Percentiles rank a stretch among this genome's conserved stretches.
Evolutionary conservation across 441 rosid genomes (phyloP).

Genomic region (Omphalea diandra): DNA sequence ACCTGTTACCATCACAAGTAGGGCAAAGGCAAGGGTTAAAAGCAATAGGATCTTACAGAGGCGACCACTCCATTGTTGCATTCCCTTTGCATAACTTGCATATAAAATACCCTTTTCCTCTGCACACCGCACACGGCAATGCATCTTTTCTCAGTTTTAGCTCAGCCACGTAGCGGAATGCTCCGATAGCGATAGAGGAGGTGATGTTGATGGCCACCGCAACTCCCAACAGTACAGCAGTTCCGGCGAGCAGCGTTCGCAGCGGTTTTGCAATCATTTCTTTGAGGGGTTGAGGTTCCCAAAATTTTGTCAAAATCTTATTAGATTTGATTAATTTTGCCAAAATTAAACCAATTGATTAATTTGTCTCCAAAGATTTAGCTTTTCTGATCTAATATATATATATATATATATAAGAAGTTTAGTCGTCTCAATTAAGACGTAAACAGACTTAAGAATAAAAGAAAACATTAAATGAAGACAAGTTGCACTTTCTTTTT

Average conservation of each 20-base stretch:
- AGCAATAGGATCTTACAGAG: constrained; percentile 72
- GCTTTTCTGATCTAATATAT: too few species aligned
- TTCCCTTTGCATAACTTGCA: constrained; percentile 84
- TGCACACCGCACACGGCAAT: constrained; percentile 53
- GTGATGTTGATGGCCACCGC: constrained; percentile 46
- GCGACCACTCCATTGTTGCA: constrained; percentile 75
- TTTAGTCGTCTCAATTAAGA: too few species aligned
- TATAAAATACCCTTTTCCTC: constrained; percentile 79
- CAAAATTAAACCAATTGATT: too few species aligned
- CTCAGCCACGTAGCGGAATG: constrained; percentile 41
- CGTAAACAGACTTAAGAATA: too few species aligned
- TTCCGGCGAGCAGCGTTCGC: constrained; percentile 34
- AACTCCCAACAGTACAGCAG: constrained; percentile 54
- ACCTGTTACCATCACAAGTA: constrained; percentile 89
- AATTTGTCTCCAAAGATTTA: too few species aligned
- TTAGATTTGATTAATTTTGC: too few species aligned
- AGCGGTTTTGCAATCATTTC: constrained; percentile 62
- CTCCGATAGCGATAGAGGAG: constrained; percentile 44
- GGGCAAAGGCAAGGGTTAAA: constrained; percentile 87
- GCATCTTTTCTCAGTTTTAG: constrained; percentile 51
- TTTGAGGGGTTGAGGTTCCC: constrained; percentile 28
- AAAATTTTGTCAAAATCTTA: too few species aligned
- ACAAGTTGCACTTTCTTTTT: too few species aligned
- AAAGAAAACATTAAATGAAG: too few species aligned
- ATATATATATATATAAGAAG: too few species aligned